Percentiles rank a stretch among this genome's conserved stretches.
These are phyloP conservation scores for Fusarium odoratissimum DNA, from an alignment of 2,329 filamentous ascomycete genomes.

Conservation along the genomic window DNA sequence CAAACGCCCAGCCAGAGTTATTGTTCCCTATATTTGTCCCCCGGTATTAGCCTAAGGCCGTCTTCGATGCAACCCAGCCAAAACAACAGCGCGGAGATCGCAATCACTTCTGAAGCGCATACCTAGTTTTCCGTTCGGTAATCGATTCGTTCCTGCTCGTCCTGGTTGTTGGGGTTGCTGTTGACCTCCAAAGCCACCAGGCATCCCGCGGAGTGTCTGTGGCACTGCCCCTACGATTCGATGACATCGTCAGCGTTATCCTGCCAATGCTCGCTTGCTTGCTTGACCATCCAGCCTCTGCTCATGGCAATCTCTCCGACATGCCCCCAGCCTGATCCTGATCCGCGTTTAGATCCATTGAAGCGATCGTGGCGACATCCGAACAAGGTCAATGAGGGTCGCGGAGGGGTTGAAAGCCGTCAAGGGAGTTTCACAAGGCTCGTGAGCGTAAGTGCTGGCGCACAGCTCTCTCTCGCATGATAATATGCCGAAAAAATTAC, in stretches of 20 bases:
- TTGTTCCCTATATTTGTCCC: slow-evolving; percentile 57
- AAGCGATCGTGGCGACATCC: slow-evolving; percentile 28
- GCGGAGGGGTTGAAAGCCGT: slow-evolving; percentile 34
- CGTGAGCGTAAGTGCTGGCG: slow-evolving; percentile 27
- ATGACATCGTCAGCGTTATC: slow-evolving; percentile 46
- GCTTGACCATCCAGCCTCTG: slow-evolving; percentile 12
- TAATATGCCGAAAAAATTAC: slow-evolving; percentile 22
- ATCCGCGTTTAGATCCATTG: slow-evolving; percentile 27
- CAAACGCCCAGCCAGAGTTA: slow-evolving; percentile 71
- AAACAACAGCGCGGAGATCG: slow-evolving; percentile 7
- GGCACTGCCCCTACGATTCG: slow-evolving; percentile 65
- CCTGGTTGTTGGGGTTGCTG: slow-evolving; percentile 66
- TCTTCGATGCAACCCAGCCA: slow-evolving; percentile 12
- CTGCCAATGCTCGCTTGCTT: slow-evolving; percentile 31
- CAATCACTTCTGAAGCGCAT: slow-evolving; percentile 22
- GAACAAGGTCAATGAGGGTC: slow-evolving; percentile 20
- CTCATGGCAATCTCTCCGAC: slow-evolving; percentile 6
- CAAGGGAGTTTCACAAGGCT: slow-evolving; percentile 23
- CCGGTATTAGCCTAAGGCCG: slow-evolving; percentile 38
- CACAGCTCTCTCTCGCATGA: slow-evolving; percentile 14
- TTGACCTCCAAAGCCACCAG: slow-evolving; percentile 68
- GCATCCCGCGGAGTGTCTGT: slow-evolving; percentile 71
- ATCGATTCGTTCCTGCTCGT: slow-evolving; percentile 66
- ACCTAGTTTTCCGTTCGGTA: slow-evolving; percentile 76
- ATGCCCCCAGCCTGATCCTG: not conserved